Base-by-base conservation (phyloP, 257 asterid species). In the Solanum virginianum region DNA sequence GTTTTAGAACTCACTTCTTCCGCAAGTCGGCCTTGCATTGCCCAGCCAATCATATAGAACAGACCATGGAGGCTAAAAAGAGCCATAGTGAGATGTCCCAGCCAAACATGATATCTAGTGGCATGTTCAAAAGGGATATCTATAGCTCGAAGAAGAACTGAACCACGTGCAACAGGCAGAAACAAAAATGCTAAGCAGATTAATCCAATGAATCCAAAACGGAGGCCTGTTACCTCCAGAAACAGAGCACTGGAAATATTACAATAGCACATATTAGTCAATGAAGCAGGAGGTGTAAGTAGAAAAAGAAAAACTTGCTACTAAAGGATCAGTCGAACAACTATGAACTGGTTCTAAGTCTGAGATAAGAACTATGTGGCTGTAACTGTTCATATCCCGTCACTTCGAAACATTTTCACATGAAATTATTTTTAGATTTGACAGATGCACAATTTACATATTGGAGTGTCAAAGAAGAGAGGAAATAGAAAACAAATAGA, bases 61-160 rank as follows among this genome's bases (percentile, higher is more conserved):
- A 94, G 90, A 71, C 98, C 98, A 57, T 95, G 99, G 86, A 95
- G 98, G 47, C 92, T 89, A 85, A 95, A 94, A 57, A 94, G 87
- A 26, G 85, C 12, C 99, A 95, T 94, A 1, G 99, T 95, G 14
- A 94, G 95, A 86, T 95, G 99, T 81, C 99, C 99, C 72, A 95
- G 84, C 99, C 99, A 95, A 83, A 94, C 97, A 88, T 95, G 99
- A 84, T 95, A 95, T 86, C 93, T 86, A 5, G 97, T 91, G 18
- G 96, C 99, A 29, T 95, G 98, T 87, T 95, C 99, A 80, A 94
- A 95, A 6, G 99, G 99, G 75, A 95, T 93, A 66, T 93, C 95
- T 80, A 93, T 85, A 12, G 90, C 93, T 29, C 94, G 93, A 55
- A 95, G 94, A 86, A 95, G 97, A 88, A 93, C 79, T 0, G 98